Evolutionary conservation across 2,329 filamentous ascomycete genomes (phyloP).

Genomic region (Alternaria dauci): DNA sequence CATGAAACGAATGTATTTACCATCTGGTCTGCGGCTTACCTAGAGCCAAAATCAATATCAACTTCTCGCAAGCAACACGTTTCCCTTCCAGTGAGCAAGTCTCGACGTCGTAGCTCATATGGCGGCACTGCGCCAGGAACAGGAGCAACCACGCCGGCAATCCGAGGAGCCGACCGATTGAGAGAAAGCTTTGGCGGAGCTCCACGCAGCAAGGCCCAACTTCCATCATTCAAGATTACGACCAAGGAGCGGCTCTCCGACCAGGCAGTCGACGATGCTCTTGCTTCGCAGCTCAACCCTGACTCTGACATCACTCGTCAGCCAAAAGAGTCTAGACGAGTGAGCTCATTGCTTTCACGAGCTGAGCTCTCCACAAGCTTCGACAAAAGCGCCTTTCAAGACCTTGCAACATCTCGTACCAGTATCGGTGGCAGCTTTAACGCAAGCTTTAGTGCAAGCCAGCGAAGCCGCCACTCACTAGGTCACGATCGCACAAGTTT

Average conservation of each 20-base stretch:
- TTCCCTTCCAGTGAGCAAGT: conserved; percentile 52
- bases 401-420: conserved; percentile 64
- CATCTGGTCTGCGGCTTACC: conserved; percentile 83
- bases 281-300: conserved; percentile 60
- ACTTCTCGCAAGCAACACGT: conserved; percentile 52
- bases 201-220: conserved; percentile 54
- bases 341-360: conserved; percentile 89
- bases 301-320: conserved; percentile 60
- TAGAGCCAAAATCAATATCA: conserved; percentile 68
- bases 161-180: conserved; percentile 67
- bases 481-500: conserved; percentile 72
- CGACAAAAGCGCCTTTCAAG: conserved; percentile 80
- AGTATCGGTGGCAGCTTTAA: conserved; percentile 52
- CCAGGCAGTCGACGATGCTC: conserved; percentile 56
- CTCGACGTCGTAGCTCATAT: conserved; percentile 71
- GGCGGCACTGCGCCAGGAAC: conserved; percentile 67
- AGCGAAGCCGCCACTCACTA: conserved; percentile 76
- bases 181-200: conserved; percentile 78
- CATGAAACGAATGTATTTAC: conserved; percentile 78
- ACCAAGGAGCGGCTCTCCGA: conserved; percentile 46
- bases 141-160: conserved; percentile 77
- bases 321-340: conserved; percentile 73
- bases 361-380: conserved; percentile 87
- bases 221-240: conserved; percentile 51
- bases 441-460: conserved; percentile 59